phyloP scores from a whole-genome alignment of 305 asterid genomes.

The Plantago lanceolata region DNA sequence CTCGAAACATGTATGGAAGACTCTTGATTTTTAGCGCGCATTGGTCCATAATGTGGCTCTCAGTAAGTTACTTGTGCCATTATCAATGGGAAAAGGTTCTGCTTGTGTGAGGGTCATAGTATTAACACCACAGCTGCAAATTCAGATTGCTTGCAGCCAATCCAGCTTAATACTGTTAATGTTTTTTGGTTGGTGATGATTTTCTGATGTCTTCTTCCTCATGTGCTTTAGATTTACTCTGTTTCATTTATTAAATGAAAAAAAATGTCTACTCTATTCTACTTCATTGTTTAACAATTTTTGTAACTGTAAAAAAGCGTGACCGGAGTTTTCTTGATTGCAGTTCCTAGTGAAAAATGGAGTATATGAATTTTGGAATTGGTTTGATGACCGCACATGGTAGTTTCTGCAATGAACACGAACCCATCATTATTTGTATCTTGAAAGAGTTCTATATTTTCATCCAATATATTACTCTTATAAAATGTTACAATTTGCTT shows the following conservation, averaged over 20 bases:
- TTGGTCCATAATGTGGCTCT: neutral
- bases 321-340: slow-evolving; percentile 34
- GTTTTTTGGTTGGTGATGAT: slow-evolving; percentile 7
- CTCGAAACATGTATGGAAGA: too few species aligned
- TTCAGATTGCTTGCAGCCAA: neutral
- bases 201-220: slow-evolving; percentile 15
- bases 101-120: slow-evolving; percentile 6
- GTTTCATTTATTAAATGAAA: too few species aligned
- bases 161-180: slow-evolving; percentile 5
- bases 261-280: too few species aligned
- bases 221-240: slow-evolving; percentile 9
- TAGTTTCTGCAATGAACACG: slow-evolving; percentile 33
- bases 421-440: slow-evolving; percentile 1
- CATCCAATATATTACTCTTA: slow-evolving; percentile 11
- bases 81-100: neutral
- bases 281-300: too few species aligned
- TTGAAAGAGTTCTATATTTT: neutral
- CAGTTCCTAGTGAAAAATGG: slow-evolving; percentile 92
- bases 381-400: slow-evolving; percentile 99
- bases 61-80: slow-evolving; percentile 4
- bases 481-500: slow-evolving; percentile 24
- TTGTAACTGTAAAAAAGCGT: neutral
- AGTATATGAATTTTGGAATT: slow-evolving; percentile 98
- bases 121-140: neutral
- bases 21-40: too few species aligned